A percentile compares a stretch with the other conserved stretches of the same genome.
Evolutionary conservation across 768 basidiomycete genomes (phyloP).

Genomic region (Rhodotorula sphaerocarpa): DNA sequence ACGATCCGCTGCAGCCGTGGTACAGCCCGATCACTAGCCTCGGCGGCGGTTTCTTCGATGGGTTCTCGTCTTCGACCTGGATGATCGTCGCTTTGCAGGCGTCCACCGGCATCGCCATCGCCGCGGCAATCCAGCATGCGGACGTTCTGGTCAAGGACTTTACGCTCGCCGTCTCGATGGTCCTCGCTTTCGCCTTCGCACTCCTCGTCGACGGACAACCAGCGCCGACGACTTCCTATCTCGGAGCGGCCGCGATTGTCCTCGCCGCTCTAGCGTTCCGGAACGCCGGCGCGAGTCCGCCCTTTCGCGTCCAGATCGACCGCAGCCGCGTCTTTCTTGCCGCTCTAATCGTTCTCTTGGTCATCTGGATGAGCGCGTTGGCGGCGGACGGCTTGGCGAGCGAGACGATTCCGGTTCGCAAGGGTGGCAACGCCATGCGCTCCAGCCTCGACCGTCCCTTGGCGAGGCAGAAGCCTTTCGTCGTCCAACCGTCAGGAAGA

Average conservation of each 20-base stretch:
- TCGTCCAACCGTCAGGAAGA: too few species aligned
- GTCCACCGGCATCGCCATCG: constrained; percentile 32
- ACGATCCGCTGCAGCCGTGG: constrained; percentile 33
- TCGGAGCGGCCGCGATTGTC: constrained; percentile 28
- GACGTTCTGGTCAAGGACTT: constrained; percentile 34
- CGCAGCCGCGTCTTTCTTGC: constrained; percentile 14
- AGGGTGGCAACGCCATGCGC: too few species aligned
- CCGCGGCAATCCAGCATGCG: constrained; percentile 31
- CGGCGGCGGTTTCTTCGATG: constrained; percentile 30
- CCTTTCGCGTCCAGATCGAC: neutral
- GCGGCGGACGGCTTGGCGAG: too few species aligned
- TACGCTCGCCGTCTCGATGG: constrained; percentile 31
- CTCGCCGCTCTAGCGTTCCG: neutral
- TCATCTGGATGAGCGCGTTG: too few species aligned
- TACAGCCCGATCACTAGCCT: constrained; percentile 28
- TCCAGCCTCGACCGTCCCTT: too few species aligned
- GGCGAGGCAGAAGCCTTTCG: too few species aligned
- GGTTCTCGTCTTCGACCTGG: constrained; percentile 22
- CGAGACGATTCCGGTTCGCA: too few species aligned
- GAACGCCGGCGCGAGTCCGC: constrained; percentile 15
- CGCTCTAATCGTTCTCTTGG: constrained; percentile 3
- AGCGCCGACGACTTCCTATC: constrained; percentile 7
- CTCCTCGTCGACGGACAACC: constrained; percentile 30
- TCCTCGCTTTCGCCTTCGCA: constrained; percentile 34
- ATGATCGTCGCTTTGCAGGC: constrained; percentile 29